A percentile compares a stretch with the other conserved stretches of the same genome.
Conservation (phyloP, 805 yeast genomes). For the Kazachstania viticola region DNA sequence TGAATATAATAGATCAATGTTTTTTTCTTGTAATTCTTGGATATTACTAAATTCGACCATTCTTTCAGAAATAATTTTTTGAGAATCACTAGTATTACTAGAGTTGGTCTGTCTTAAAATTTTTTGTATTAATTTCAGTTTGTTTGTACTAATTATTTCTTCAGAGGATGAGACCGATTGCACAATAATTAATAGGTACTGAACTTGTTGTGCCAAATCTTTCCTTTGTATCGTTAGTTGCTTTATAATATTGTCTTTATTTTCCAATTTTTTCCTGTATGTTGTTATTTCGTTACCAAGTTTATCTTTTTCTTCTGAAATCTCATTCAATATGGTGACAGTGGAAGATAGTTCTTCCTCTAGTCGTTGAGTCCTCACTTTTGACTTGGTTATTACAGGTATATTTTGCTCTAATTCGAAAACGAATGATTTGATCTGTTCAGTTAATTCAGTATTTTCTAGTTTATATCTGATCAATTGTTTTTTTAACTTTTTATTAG, state of each 20-base stretch:
- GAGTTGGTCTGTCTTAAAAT: conserved; percentile 29
- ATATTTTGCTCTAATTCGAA: conserved; percentile 67
- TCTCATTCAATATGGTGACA: conserved; percentile 41
- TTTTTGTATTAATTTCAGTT: conserved; percentile 49
- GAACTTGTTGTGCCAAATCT: conserved; percentile 79
- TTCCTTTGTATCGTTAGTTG: conserved; percentile 44
- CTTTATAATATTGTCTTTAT: conserved; percentile 28
- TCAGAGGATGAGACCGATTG: conserved; percentile 29
- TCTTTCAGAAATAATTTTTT: conserved; percentile 56
- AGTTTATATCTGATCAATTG: conserved; percentile 59
- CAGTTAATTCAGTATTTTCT: conserved; percentile 57
- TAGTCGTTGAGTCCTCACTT: conserved; percentile 42
- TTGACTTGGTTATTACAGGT: conserved; percentile 62
- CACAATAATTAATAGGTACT: conserved; percentile 42
- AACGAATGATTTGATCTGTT: conserved; percentile 60
- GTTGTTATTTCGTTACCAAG: conserved; percentile 20
- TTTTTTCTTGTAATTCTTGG: conserved; percentile 59
- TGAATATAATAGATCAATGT: conserved; percentile 56
- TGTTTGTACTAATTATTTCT: conserved; percentile 51
- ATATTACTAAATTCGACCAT: conserved; percentile 59
- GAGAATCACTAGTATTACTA: conserved; percentile 50
- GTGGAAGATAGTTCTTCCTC: conserved; percentile 47
- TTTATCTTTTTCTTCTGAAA: conserved; percentile 38
- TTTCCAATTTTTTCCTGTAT: conserved; percentile 14
- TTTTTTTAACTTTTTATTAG: conserved; percentile 36